Percentiles rank a stretch among this genome's conserved stretches.
Conservation (phyloP, 352 stramenopile genomes). For the Phytophthora sansomeana region DNA sequence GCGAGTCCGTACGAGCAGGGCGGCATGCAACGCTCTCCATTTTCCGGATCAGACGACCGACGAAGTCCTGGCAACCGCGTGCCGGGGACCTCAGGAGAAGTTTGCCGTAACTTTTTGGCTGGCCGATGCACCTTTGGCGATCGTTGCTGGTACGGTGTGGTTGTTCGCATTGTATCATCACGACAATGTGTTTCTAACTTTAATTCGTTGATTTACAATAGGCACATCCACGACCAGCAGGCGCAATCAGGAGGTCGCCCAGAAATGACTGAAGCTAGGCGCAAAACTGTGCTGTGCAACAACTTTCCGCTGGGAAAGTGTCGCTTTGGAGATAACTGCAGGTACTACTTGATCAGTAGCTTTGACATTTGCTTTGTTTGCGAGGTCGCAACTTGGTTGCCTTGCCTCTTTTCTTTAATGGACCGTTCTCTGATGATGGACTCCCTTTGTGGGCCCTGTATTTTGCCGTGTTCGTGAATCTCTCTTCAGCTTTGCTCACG, state of each 20-base stretch:
- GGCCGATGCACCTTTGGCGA: constrained; percentile 82
- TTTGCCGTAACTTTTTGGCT: constrained; percentile 81
- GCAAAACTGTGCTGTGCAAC: constrained; percentile 82
- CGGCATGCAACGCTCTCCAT: constrained; percentile 32
- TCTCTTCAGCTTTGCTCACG: constrained; percentile 78
- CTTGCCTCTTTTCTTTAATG: constrained; percentile 31
- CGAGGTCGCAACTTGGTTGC: constrained; percentile 17
- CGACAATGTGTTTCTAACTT: constrained; percentile 25
- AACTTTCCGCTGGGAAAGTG: constrained; percentile 80
- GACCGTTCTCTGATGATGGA: constrained; percentile 41
- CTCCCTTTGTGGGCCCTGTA: constrained; percentile 31
- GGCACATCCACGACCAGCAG: constrained; percentile 67
- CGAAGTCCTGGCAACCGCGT: constrained; percentile 47
- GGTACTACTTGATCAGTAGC: constrained; percentile 55
- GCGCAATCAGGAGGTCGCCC: constrained; percentile 17
- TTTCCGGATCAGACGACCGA: constrained; percentile 40
- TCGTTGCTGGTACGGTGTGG: constrained; percentile 77
- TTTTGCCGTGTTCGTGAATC: constrained; percentile 38
- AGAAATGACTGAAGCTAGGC: constrained; percentile 57
- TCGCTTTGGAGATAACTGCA: constrained; percentile 87
- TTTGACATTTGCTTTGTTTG: constrained; percentile 22
- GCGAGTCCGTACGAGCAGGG: constrained; percentile 27
- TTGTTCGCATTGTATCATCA: constrained; percentile 1
- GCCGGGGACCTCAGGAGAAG: constrained; percentile 53
- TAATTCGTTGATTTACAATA: constrained; percentile 27